Evolutionary conservation across 73 alveolate genomes (phyloP).

Genomic region (Tetrahymena borealis): DNA sequence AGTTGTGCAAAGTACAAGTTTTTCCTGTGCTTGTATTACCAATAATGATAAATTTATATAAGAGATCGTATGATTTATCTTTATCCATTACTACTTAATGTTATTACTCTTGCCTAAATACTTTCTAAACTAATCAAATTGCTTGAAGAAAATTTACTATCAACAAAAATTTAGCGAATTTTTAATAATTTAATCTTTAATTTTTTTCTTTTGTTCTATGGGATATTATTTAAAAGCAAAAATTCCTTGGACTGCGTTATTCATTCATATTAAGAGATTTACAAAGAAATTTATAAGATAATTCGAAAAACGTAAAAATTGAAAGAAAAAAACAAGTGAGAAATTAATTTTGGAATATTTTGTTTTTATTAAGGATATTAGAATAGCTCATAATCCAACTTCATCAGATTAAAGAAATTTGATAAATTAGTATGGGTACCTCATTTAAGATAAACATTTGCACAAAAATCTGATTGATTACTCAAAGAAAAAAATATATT

Average conservation of each 20-base stretch:
- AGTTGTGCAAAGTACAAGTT: slow-evolving; percentile 41
- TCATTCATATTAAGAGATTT: neutral
- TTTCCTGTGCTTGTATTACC: slow-evolving; percentile 59
- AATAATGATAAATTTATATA: slow-evolving; percentile 47
- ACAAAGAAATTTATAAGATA: neutral
- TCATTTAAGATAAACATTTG: no score
- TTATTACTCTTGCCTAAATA: neutral
- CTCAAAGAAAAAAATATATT: no score
- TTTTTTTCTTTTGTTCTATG: neutral
- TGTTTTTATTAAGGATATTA: no score
- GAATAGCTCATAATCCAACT: no score
- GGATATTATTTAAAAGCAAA: neutral
- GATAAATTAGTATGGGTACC: no score
- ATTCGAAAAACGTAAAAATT: neutral
- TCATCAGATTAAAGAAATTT: no score
- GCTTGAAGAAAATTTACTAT: neutral
- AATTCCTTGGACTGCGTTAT: neutral
- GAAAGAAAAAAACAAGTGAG: no score
- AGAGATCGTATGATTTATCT: slow-evolving; percentile 37
- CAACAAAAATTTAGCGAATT: neutral
- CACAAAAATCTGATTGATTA: no score
- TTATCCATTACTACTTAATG: slow-evolving; percentile 28
- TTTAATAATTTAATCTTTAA: neutral
- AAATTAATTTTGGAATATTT: neutral
- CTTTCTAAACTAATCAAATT: neutral